Evolutionary conservation across 2,329 filamentous ascomycete species (phyloP), one percentile per base, ranked within the genome.

Genomic region (Aspergillus sp.): DNA sequence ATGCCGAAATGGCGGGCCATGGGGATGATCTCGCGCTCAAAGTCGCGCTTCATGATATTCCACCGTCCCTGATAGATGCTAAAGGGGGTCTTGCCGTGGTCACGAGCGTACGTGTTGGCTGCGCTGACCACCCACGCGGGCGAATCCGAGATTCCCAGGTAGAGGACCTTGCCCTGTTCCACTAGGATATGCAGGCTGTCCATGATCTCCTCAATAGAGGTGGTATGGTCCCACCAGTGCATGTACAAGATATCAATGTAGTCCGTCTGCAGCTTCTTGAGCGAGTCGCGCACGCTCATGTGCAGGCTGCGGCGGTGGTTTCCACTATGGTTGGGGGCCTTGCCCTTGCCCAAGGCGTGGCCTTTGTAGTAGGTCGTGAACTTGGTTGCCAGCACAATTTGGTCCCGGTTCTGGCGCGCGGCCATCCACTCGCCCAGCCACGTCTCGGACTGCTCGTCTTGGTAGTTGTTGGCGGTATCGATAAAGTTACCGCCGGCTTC

Each of bases 361-460:
- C 22, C 14, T 24, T 80, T 85, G 1, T 52, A 52, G n/a, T 52
- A 45, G 19, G 45, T 48, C 5, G 82, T 83, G 66, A 78, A 88
- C 65, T 90, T 90, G 51, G 86, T 89, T 1, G 86, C 85, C 49
- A 89, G 75, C 14, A 89, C 85, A 69, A 90, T 81, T 65, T 87
- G 76, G 56, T 88, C 85, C 20, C 87, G 80, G 53, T 82, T 82
- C n/a, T 79, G 76, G 9, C 83, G 79, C 55, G 79, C 78, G 60
- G 78, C 76, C 82, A 88, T 86, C 85, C 86, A 90, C 59, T 87
- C 84, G 33, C 87, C 87, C 51, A 90, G 74, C 82, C 85, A 86
- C 48, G 63, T 68, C 68, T 89, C 86, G 1, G 82, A 82, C 60
- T 85, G 69, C 66, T 88, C 78, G 53, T 76, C 72, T 60, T 87